A percentile compares a stretch with the other conserved stretches of the same genome.
phyloP scores from a whole-genome alignment of 805 yeast species.

The Candida germanica region DNA sequence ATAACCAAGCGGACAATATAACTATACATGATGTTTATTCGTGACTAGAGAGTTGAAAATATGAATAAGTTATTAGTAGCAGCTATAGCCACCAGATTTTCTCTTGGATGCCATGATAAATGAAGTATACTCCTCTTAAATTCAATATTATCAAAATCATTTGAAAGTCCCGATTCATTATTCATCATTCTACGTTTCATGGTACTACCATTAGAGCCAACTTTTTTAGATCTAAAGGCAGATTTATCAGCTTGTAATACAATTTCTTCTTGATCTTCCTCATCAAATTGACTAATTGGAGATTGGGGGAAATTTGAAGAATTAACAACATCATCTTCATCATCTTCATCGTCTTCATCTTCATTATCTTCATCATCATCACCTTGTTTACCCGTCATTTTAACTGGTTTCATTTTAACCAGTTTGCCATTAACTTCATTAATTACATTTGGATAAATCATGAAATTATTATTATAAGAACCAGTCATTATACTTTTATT shows the following conservation, averaged over 20 bases:
- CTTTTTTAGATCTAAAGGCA: conserved; percentile 82
- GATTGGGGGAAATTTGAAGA: conserved; percentile 26
- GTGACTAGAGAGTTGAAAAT: conserved; percentile 67
- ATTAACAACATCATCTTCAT: conserved; percentile 21
- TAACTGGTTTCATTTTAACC: conserved; percentile 11
- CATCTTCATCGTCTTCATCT: conserved; percentile 43
- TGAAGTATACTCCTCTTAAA: conserved; percentile 93
- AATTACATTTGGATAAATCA: conserved; percentile 88
- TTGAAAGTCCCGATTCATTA: conserved; percentile 49
- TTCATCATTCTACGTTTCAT: conserved; percentile 51
- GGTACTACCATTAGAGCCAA: conserved; percentile 30
- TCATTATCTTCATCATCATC: conserved; percentile 28
- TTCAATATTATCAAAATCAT: conserved; percentile 79
- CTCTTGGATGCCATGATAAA: conserved; percentile 97
- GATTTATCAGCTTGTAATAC: conserved; percentile 96
- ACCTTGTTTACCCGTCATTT: conserved; percentile 8
- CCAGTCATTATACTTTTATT: conserved; percentile 93
- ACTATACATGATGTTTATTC: too few species aligned
- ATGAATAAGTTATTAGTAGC: conserved; percentile 94
- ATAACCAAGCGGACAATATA: too few species aligned
- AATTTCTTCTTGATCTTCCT: conserved; percentile 52
- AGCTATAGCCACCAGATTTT: conserved; percentile 95
- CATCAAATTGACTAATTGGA: conserved; percentile 28
- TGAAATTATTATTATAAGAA: conserved; percentile 92
- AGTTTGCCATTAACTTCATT: conserved; percentile 14